Evolutionary conservation across 164 flowering plant genomes (phyloP), one percentile per base, ranked within the genome.

Genomic region (Magnolia changhungtana): DNA sequence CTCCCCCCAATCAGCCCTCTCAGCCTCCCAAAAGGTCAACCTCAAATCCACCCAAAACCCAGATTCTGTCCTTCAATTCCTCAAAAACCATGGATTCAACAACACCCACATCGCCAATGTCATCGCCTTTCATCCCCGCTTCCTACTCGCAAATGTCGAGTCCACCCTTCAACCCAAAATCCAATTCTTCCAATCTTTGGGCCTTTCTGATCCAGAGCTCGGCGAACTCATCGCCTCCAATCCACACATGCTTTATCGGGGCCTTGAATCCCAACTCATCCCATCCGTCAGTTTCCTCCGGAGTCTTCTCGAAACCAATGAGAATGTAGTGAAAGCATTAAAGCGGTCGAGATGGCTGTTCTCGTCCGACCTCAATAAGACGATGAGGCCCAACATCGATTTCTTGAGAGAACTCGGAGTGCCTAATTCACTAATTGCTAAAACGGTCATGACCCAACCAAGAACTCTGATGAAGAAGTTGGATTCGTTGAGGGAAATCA

Each of bases 91-190:
- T 5, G 79, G 75, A 64, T 65, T 77, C 64, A 13, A 63, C 21
- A 64, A 63, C 5, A 63, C 79, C 69, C 74, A 63, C 4, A 77
- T 77, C 50, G 4, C 71, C 13, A 52, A 27, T 49, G 8, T 77
- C 29, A 65, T 77, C 21, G 52, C 75, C 8, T 2, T 9, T 31
- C 5, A 31, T 5, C 79, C 79, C 72, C 23, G 23, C 14, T 8
- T 77, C 16, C 75, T 77, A 37, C 7, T 13, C 19, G 13, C 71
- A 20, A 29, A 64, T 51, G 71, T 72, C 3, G 71, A 64, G 49
- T 71, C 23, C 63, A 77, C 75, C 69, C 75, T 77, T 8, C 63
- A 50, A 24, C 79, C 79, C 74, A 71, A 63, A 20, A 8, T 77
- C 14, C 21, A 71, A 24, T 23, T 63, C 14, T 72, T 77, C 63